Percentiles rank a stretch among this genome's conserved stretches.
Conservation (phyloP, 2,329 filamentous ascomycete species). For the Trichoderma sp. region DNA sequence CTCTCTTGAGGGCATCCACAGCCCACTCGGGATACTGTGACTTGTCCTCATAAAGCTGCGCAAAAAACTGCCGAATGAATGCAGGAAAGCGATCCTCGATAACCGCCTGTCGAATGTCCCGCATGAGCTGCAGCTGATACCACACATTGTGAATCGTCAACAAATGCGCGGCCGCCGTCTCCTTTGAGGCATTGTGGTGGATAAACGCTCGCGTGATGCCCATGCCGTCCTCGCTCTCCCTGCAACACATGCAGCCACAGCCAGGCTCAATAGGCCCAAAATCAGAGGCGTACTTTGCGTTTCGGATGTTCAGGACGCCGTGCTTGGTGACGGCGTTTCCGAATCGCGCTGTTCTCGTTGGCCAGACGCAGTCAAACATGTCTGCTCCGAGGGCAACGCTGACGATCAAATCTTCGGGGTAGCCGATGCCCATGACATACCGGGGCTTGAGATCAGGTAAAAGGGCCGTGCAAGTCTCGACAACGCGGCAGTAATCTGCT, state of each 20-base stretch:
- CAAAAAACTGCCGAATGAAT: conserved; percentile 79
- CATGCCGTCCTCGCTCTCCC: conserved; percentile 66
- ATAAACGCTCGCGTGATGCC: conserved; percentile 87
- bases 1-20: conserved; percentile 71
- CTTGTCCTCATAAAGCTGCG: conserved; percentile 61
- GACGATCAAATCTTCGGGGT: conserved; percentile 93
- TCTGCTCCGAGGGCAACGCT: conserved; percentile 92
- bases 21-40: conserved; percentile 82
- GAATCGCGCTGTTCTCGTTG: conserved; percentile 91
- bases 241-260: conserved; percentile 80
- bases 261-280: conserved; percentile 81
- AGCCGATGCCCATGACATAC: conserved; percentile 99
- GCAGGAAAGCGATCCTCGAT: conserved; percentile 77
- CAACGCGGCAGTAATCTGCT: conserved; percentile 85
- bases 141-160: conserved; percentile 95
- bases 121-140: conserved; percentile 86
- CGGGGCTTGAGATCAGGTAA: conserved; percentile 91
- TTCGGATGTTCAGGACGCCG: conserved; percentile 83
- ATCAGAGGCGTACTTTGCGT: conserved; percentile 73
- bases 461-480: conserved; percentile 79
- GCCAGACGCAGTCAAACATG: conserved; percentile 99
- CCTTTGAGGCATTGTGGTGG: conserved; percentile 88
- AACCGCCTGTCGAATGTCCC: conserved; percentile 71
- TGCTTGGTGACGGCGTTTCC: conserved; percentile 85
- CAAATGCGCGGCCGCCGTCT: conserved; percentile 84